A percentile compares a stretch with the other conserved stretches of the same genome.
These are phyloP conservation scores for Aspergillus sclerotialis DNA, from an alignment of 2,329 filamentous ascomycete species.

Conservation along the genomic window DNA sequence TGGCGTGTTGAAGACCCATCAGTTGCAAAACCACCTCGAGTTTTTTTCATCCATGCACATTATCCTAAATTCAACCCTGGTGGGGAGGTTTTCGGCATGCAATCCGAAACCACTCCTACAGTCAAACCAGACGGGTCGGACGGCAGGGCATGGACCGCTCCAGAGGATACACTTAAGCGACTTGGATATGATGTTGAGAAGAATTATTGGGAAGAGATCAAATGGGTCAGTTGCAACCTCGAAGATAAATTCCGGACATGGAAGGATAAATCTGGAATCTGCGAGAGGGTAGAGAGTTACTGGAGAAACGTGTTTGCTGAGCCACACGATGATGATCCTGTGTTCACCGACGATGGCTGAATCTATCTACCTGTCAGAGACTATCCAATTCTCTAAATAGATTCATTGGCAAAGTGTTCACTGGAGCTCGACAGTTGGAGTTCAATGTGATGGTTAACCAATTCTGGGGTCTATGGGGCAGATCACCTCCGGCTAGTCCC, in stretches of 20 bases:
- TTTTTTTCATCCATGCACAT: slow-evolving; percentile 36
- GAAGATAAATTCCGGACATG: slow-evolving; percentile 29
- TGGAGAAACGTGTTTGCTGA: slow-evolving; percentile 29
- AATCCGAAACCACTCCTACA: slow-evolving; percentile 32
- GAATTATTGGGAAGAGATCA: slow-evolving; percentile 36
- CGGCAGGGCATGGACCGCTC: slow-evolving; percentile 30
- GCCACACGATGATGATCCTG: slow-evolving; percentile 24
- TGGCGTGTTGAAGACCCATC: slow-evolving; percentile 27
- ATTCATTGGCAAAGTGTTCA: too few relatives aligned
- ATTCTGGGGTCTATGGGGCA: too few relatives aligned
- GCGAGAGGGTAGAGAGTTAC: slow-evolving; percentile 24
- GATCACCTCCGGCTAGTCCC: too few relatives aligned
- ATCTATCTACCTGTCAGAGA: too few relatives aligned
- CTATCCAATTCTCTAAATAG: too few relatives aligned
- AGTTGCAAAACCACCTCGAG: slow-evolving; percentile 23
- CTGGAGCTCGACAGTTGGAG: too few relatives aligned
- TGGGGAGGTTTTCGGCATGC: slow-evolving; percentile 30
- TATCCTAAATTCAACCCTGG: slow-evolving; percentile 37
- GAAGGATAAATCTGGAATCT: slow-evolving; percentile 24
- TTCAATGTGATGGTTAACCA: too few relatives aligned
- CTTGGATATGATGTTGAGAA: slow-evolving; percentile 35
- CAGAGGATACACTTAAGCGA: slow-evolving; percentile 24
- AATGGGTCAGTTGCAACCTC: slow-evolving; percentile 32
- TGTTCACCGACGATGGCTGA: slow-evolving; percentile 20
- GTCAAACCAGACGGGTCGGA: slow-evolving; percentile 28